Base-by-base conservation (phyloP, 371 early-diverging fungal species). In the Mucor velutinosus region DNA sequence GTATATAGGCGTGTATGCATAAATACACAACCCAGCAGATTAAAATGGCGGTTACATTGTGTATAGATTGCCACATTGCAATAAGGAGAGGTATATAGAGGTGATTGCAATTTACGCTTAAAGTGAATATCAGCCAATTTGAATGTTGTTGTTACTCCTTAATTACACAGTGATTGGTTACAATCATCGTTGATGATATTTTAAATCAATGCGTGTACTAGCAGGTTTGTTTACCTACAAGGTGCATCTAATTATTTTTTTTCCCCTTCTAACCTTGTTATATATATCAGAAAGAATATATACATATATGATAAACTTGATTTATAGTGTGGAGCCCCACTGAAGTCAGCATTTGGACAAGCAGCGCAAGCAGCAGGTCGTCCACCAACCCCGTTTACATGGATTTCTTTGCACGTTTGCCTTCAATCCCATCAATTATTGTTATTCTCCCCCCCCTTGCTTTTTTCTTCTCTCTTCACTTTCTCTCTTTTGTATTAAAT, bases 161-260 rank as follows among this genome's bases (percentile, higher is more conserved):
- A 51, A 51, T 51, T 51, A 51, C 23, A 51, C 19, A 51, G 23
- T 51, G 51, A 51, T 51, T 51, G 51, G 51, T 51, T 51, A 51
- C 51, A 51, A 51, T 51, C 51, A 51, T 51, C 51, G 51, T 51
- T 51, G 51, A 51, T 51, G 21, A 51, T 51, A 51, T 51, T 51
- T 51, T 51, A 51, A 51, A 51, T 51, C 51, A 51, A 51, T 51
- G 51, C 51, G 51, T 25, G 51, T 51, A 51, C 51, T 51, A 51
- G 63, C 63, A 62, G 49, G 23, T 62, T 62, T 62, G 53, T 62
- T 62, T 62, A 63, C 37, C 21, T 53, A 33, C 25, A 59, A 63
- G 37, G 35, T 57, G 57, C 57, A 57, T 57, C 27, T 51, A 51
- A 51, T 51, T 51, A 51, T 49, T 51, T 51, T 47, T 47, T 51